These are phyloP conservation scores for Chalara sp. DNA, from an alignment of 2,329 filamentous ascomycete genomes.

Conservation along the genomic window DNA sequence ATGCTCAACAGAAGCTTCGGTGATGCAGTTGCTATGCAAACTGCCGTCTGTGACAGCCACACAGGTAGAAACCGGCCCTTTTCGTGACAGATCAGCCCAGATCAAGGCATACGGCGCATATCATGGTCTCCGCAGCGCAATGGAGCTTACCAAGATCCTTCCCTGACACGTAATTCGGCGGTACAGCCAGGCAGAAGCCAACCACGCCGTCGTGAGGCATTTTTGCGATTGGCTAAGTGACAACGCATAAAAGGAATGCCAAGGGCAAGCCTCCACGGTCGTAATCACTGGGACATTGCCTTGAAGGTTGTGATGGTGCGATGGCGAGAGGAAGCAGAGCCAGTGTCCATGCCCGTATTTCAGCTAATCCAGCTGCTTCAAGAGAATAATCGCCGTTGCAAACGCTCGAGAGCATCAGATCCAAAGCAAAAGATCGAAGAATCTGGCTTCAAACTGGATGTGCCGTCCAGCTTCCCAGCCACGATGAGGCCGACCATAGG, in stretches of 20 bases:
- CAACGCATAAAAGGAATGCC: background rate
- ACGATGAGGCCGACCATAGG: background rate
- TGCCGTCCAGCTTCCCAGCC: background rate
- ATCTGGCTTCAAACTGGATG: constrained; percentile 1
- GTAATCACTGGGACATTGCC: too few relatives aligned
- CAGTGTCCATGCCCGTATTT: background rate
- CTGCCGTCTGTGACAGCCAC: constrained; percentile 4
- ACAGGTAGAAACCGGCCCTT: constrained; percentile 3
- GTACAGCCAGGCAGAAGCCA: background rate
- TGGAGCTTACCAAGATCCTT: constrained; percentile 7
- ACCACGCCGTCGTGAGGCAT: background rate
- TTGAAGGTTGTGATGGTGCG: background rate
- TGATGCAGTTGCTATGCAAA: constrained; percentile 6
- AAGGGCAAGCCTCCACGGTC: too few relatives aligned
- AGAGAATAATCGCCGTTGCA: background rate
- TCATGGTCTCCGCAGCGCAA: constrained; percentile 6
- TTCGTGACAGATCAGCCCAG: constrained; percentile 6
- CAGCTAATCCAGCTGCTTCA: background rate
- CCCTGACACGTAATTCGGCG: background rate
- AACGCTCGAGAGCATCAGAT: background rate
- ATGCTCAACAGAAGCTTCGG: constrained; percentile 8
- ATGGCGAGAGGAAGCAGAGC: background rate
- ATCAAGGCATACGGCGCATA: constrained; percentile 7
- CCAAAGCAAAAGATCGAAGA: background rate
- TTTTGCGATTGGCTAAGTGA: constrained; percentile 1